Conservation (phyloP, 2,329 filamentous ascomycete genomes). For the Zymoseptoria brevis region DNA sequence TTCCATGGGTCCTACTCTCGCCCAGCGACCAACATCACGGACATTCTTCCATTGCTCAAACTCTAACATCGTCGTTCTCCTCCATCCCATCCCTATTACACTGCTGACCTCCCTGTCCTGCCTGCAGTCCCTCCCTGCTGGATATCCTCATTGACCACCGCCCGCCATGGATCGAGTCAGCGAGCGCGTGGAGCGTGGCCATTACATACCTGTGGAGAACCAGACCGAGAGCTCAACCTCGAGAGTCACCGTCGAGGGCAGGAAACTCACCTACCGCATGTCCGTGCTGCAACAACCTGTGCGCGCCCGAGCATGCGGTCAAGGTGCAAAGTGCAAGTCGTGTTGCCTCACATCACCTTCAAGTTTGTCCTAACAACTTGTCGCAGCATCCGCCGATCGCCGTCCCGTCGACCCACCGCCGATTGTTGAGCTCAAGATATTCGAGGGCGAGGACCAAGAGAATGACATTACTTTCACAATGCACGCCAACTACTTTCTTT, state of each 20-base stretch:
- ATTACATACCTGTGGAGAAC: slow-evolving; percentile 45
- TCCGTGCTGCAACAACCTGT: slow-evolving; percentile 89
- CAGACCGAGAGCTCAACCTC: slow-evolving; percentile 47
- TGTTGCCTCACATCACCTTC: background rate
- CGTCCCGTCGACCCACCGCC: slow-evolving; percentile 90
- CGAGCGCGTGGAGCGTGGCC: slow-evolving; percentile 9
- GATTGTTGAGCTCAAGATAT: slow-evolving; percentile 83
- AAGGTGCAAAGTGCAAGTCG: slow-evolving; percentile 80
- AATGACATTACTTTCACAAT: slow-evolving; percentile 73
- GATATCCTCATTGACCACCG: background rate
- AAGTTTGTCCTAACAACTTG: slow-evolving; percentile 13
- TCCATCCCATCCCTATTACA: background rate
- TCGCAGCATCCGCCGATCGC: slow-evolving; percentile 69
- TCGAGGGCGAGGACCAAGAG: slow-evolving; percentile 52
- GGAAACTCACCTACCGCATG: slow-evolving; percentile 71
- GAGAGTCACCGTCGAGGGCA: slow-evolving; percentile 64
- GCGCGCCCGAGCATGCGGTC: slow-evolving; percentile 88
- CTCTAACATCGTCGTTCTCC: background rate
- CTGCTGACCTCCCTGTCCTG: background rate
- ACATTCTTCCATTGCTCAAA: background rate
- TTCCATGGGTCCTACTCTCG: background rate
- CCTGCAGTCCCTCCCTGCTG: background rate
- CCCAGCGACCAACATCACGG: background rate
- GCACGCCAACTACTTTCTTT: slow-evolving; percentile 97
- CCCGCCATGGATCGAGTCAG: slow-evolving; percentile 18